Base-by-base conservation (phyloP, 2,329 filamentous ascomycete species). In the Polytolypa hystricis region DNA sequence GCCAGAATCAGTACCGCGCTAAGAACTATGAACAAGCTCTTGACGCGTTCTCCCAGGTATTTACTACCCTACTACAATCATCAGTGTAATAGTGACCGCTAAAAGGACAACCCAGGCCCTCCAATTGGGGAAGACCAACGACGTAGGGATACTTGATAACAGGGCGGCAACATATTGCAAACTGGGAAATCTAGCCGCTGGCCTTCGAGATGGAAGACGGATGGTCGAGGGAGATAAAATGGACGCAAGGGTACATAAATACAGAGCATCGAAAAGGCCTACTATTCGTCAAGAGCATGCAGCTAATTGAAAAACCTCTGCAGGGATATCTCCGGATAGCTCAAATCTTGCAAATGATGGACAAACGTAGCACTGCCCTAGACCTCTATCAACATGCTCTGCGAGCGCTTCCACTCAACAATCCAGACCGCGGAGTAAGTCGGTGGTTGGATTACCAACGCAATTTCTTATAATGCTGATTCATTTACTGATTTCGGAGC, bases 341-440 rank as follows among this genome's bases (percentile, higher is more conserved):
- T 2, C 68, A 67, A 39, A 51, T 63, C 4, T 56, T 67, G 17
- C 44, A 58, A 8, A 42, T 61, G 40, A 65, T 69, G 55, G 60
- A 63, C 8, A 74, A 71, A 47, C 51, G 57, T 2, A 61, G 66
- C n/a, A 66, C 64, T 16, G 75, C 75, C 4, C 47, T 73, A 9
- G 63, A 67, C 8, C 66, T 77, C 16, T 78, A 77, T 53, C 62
- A 66, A 17, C 69, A 73, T 48, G 75, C 71, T n/a, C 55, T 78
- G 44, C 70, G 68, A 42, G 64, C 58, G 30, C 58, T 77, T 14
- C 56, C 64, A 7, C 49, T 56, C n/a, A 51, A 58, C 19, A 57
- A 66, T 37, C 42, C 51, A 6, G 44, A 51, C 14, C 50, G 53
- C 37, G 47, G 46, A 42, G 58, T 58, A 32, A 39, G 46, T 48